These are phyloP conservation scores for Bolboschoenoplectus hybrid DNA, from an alignment of 202 grass and related monocot genomes.

Conservation along the genomic window DNA sequence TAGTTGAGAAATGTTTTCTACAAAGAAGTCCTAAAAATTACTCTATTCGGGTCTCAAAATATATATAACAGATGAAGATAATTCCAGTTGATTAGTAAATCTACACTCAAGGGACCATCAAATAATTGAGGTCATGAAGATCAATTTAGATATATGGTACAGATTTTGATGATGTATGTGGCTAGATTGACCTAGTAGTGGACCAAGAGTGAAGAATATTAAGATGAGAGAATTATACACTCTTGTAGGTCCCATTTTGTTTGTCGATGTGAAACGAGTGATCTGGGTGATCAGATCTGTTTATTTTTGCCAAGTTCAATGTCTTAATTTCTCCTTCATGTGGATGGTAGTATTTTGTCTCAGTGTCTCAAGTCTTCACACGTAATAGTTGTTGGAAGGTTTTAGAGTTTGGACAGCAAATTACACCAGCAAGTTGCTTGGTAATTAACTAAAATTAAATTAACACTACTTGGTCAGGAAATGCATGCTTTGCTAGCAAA, in stretches of 20 bases:
- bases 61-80: background rate
- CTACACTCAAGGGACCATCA: conserved; percentile 12
- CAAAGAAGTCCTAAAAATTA: background rate
- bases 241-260: background rate
- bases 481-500: background rate
- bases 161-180: background rate
- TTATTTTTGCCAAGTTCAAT: conserved; percentile 22
- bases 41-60: background rate
- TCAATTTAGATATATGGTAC: background rate
- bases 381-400: background rate
- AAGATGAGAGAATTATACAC: background rate
- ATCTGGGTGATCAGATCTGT: background rate
- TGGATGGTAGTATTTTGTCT: background rate
- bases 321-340: background rate
- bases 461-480: background rate
- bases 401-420: background rate
- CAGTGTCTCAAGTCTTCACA: background rate
- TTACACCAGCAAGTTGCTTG: background rate
- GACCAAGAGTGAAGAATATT: background rate
- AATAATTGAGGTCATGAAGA: conserved; percentile 25
- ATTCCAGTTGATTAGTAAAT: background rate
- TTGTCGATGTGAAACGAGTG: background rate
- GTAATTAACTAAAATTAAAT: background rate
- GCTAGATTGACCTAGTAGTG: conserved; percentile 20
- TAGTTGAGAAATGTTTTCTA: background rate